Evolutionary conservation across 2,329 filamentous ascomycete species (phyloP), one percentile per base, ranked within the genome.

Genomic region (Lasiodiplodia sp.): DNA sequence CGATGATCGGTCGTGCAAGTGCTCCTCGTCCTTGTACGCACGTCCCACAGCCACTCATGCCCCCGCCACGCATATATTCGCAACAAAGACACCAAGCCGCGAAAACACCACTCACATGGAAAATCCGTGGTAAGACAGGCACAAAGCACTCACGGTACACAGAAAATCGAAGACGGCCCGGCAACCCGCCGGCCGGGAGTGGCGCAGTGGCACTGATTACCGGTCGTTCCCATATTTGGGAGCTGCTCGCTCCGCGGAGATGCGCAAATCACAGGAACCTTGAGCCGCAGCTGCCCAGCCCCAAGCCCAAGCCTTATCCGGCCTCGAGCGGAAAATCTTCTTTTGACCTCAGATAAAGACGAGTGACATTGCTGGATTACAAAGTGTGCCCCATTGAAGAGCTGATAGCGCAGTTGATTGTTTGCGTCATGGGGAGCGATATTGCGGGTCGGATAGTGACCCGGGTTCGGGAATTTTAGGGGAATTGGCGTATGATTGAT

Each of bases 341-440:
- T 60, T 60, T 60, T 60, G 25, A 60, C 57, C 37, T 60, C 57
- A 60, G 57, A 60, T 60, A 60, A 60, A 44, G 57, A 25, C 31
- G 11, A 12, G 34, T 57, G 55, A 57, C 55, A 57, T 34, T 38
- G 55, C 18, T 16, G 31, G 31, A 57, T 57, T 57, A 57, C 55
- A 14, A 57, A 57, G 18, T n/a, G 4, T n/a, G 18, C 5, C 12
- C 8, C 18, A 11, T 2, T 47, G 44, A 8, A 3, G 16, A n/a
- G 4, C 18, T 10, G 44, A 47, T 47, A 47, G 44, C 44, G 16
- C 18, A 2, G 18, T 14, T 40, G 38, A 2, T 34, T 3, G 31
- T 10, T 2, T 34, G 31, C 31, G 31, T 34, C 31, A 34, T 10
- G 31, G 31, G 31, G 5, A 16, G 38, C 3, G 38, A 40, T 40